A percentile compares a stretch with the other conserved stretches of the same genome.
These are phyloP conservation scores for Aquilaria agallochum DNA, from an alignment of 441 rosid species.

Conservation along the genomic window DNA sequence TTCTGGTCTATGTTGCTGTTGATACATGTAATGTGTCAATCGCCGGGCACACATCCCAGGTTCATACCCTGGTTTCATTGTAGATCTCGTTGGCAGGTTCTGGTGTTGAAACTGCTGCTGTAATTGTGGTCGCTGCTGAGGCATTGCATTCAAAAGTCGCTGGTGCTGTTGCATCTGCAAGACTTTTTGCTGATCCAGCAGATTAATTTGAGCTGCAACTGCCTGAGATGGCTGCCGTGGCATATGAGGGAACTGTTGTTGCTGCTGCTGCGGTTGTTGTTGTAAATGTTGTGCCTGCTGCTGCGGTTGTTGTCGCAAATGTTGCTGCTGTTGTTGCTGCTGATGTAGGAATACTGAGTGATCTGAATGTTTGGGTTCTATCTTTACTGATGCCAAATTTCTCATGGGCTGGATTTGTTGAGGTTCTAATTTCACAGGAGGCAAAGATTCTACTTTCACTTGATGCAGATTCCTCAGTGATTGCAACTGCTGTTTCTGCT, in stretches of 20 bases:
- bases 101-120: constrained; percentile 87
- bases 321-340: constrained; percentile 44
- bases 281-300: constrained; percentile 57
- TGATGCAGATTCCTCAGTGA: constrained; percentile 52
- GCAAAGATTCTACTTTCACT: constrained; percentile 73
- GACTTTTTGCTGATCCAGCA: constrained; percentile 70
- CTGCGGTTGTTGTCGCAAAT: constrained; percentile 43
- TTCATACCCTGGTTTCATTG: constrained; percentile 69
- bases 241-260: constrained; percentile 72
- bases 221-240: constrained; percentile 80
- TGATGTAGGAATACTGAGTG: constrained; percentile 65
- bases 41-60: constrained; percentile 97
- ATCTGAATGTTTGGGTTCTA: constrained; percentile 82
- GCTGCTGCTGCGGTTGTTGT: constrained; percentile 57
- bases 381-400: constrained; percentile 57
- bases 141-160: constrained; percentile 77
- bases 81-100: constrained; percentile 66
- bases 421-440: constrained; percentile 79
- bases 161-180: constrained; percentile 78
- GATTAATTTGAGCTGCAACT: constrained; percentile 59
- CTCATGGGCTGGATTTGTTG: constrained; percentile 19
- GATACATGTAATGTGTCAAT: constrained; percentile 84
- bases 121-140: constrained; percentile 77
- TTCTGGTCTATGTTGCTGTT: constrained; percentile 96
- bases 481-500: constrained; percentile 50